Evolutionary conservation across 345 rosid genomes (phyloP), one percentile per base, ranked within the genome.

Genomic region (Syzygium aromaticum): DNA sequence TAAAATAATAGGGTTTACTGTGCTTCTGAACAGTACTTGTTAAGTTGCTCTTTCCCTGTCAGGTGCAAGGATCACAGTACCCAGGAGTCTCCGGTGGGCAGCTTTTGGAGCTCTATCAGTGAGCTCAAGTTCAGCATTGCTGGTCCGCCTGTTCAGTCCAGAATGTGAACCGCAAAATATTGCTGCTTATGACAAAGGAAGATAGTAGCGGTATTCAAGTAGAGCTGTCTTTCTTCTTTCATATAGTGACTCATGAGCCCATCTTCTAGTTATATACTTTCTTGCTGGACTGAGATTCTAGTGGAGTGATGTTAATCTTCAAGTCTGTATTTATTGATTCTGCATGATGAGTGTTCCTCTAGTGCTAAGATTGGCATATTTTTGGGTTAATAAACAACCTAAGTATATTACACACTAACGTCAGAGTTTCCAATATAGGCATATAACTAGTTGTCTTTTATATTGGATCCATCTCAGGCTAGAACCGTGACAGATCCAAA

Each of bases 91-190:
- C 46, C 92, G 99, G 51, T 97, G 99, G 99, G 99, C 98, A 88
- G 93, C 92, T 80, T 96, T 97, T 54, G 98, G 99, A 88, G 98
- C 98, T 54, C 84, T 93, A 85, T 91, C 96, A 43, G 88, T 92
- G 54, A 93, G 99, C 88, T 91, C 98, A 87, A 85, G 95, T 61
- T 87, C 96, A 23, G 95, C 98, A 27, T 59, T 91, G 78, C 95
- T 96, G 89, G 99, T 97, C 63, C 95, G 94, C 86, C 95, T 97
- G 51, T 93, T 96, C 40, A 95, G 98, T 86, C 98, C 98, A 27
- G 99, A 97, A 91, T 97, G 98, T 73, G 99, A 97, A 88, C 98
- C 98, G 27, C 99, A 95, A 91, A 97, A 96, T 73, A 95, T 97
- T 89, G 96, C 91, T 91, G 98, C 98, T 10, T 96, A 93, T 88